Evolutionary conservation across 371 early-diverging fungal genomes (phyloP).

Genomic region (Mucor circinelloides): DNA sequence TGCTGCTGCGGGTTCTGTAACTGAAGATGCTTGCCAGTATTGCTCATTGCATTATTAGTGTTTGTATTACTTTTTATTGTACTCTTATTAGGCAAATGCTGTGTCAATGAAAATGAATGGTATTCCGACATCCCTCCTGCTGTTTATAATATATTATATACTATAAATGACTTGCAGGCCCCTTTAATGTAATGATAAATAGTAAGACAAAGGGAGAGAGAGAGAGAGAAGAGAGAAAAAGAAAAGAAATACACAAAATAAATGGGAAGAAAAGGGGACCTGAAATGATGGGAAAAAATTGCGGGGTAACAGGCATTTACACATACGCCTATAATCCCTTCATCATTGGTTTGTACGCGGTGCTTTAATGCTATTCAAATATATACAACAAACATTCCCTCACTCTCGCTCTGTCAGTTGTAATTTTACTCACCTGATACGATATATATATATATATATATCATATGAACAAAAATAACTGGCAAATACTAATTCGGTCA

Average conservation of each 20-base stretch:
- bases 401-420: not conserved
- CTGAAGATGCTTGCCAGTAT: not conserved
- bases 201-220: not conserved
- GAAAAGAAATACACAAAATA: slow-evolving; percentile 5
- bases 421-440: not conserved
- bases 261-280: slow-evolving; percentile 14
- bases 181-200: not conserved
- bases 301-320: slow-evolving; percentile 12
- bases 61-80: not conserved
- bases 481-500: not conserved
- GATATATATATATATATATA: not conserved
- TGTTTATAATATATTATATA: slow-evolving; percentile 1
- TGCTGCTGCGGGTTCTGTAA: not conserved
- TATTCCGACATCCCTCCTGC: slow-evolving; percentile 17
- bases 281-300: slow-evolving; percentile 24
- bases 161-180: not conserved
- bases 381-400: not conserved
- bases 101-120: slow-evolving; percentile 21
- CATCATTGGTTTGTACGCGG: not conserved
- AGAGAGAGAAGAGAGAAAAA: not conserved
- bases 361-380: not conserved
- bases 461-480: not conserved
- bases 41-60: not conserved
- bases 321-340: not conserved
- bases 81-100: not conserved